Base-by-base conservation (phyloP, 495 filamentous ascomycete species). In the Cenococcum geophilum region DNA sequence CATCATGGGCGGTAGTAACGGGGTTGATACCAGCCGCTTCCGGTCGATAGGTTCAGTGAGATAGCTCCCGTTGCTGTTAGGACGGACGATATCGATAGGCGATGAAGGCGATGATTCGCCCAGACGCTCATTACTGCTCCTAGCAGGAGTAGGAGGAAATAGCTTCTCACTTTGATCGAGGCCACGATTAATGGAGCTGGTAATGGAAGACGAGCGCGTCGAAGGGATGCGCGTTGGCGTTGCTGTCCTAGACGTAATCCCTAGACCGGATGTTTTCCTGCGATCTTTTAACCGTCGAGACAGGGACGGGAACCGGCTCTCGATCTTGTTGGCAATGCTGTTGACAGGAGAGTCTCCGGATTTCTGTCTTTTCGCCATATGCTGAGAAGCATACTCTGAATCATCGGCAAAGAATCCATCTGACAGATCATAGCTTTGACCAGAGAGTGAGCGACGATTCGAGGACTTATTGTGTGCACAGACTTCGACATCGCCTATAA, bases 1-100 rank as follows among this genome's bases (percentile, higher is more conserved):
- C 75, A 92, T 79, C 51, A 95, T 76, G 0, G 91, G 91, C 1
- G 91, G 90, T 0, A 96, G 78, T 11, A 96, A 77, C 5, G 91
- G 91, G 2, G 91, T 95, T 4, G 86, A 86, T 0, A 89, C 85
- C 61, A 85, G 79, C 14, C 76, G 77, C 45, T 82, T 79, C 14
- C 72, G 61, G 47, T 78, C 73, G n/a, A 73, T 49, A 27, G 70
- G 60, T 22, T 65, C 63, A 27, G 45, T 23, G 27, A 32, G 27
- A 6, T 65, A 60, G n/a, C 50, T 21, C 21, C 60, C 59, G 27
- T 56, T 42, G 37, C 57, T 58, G 40, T 61, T 64, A 1, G 81
- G 80, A 43, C 80, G 81, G 40, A 80, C 76, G 49, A 83, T 79
- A 47, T 90, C 81, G 48, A 88, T 80, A 11, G 83, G 75, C 18